Evolutionary conservation across 2,329 filamentous ascomycete genomes (phyloP).

Genomic region (Aspergillus quadricinctus): DNA sequence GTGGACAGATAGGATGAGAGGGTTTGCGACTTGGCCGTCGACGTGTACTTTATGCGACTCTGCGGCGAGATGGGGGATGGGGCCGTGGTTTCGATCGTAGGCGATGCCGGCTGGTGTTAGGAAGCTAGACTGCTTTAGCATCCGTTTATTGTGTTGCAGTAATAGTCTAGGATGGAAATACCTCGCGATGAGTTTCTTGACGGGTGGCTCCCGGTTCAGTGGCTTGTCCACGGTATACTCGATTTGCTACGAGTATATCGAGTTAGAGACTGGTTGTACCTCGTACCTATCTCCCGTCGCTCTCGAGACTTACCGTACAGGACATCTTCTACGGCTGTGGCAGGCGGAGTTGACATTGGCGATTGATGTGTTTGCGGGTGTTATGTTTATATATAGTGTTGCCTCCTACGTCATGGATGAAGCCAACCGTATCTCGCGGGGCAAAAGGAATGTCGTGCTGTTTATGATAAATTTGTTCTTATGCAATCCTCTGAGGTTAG

Average conservation of each 20-base stretch:
- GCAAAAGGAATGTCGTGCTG: not conserved
- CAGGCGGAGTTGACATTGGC: not conserved
- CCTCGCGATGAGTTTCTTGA: conserved; percentile 27
- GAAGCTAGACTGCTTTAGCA: conserved; percentile 32
- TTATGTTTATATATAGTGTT: not conserved
- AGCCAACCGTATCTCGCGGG: not conserved
- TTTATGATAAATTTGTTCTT: no score
- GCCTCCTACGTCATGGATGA: not conserved
- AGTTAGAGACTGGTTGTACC: not conserved
- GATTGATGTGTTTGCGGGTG: not conserved
- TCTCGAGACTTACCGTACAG: not conserved
- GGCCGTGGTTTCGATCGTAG: conserved; percentile 57
- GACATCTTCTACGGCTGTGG: not conserved
- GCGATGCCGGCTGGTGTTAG: conserved; percentile 48
- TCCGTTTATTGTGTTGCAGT: not conserved
- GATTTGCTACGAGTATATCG: not conserved
- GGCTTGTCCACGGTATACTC: conserved; percentile 25
- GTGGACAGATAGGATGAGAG: conserved; percentile 43
- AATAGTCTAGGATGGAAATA: conserved; percentile 4
- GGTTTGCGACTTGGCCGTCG: conserved; percentile 46
- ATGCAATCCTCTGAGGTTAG: not conserved
- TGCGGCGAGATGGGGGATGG: conserved; percentile 47
- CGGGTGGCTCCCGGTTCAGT: conserved; percentile 29
- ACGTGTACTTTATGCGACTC: conserved; percentile 42
- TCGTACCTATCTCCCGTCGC: no score